Conservation (phyloP, 345 rosid genomes). For the Ceriops zippeliana region DNA sequence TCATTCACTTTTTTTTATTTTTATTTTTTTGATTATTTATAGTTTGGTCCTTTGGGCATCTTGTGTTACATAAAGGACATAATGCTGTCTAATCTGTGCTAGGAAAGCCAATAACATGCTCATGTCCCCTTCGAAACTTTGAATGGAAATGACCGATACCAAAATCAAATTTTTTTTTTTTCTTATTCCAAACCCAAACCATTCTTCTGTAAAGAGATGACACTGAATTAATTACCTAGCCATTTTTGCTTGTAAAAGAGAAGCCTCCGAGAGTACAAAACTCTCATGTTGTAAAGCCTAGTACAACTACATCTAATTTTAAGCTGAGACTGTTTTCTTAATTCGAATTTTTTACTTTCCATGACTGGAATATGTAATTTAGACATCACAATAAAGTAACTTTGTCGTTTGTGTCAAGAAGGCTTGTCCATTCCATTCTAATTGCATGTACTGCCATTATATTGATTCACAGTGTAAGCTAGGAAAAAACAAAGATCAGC, state of each 20-base stretch:
- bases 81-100: neutral
- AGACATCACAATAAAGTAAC: too few species aligned
- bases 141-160: constrained; percentile 40
- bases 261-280: too few species aligned
- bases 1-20: neutral
- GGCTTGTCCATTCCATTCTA: constrained; percentile 8
- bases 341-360: neutral
- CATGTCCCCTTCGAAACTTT: neutral
- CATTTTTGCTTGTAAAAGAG: neutral
- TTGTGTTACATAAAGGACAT: constrained; percentile 9
- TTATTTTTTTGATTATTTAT: too few species aligned
- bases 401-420: too few species aligned
- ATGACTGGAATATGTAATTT: too few species aligned
- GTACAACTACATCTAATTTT: too few species aligned
- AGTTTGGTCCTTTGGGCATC: neutral
- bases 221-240: constrained; percentile 23
- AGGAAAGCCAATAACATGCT: neutral
- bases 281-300: too few species aligned
- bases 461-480: constrained; percentile 14
- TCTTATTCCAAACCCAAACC: constrained; percentile 25
- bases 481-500: constrained; percentile 21
- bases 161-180: constrained; percentile 16
- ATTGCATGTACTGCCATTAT: constrained; percentile 21
- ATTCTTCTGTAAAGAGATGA: constrained; percentile 26
- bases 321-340: neutral